phyloP scores from a whole-genome alignment of 371 early-diverging fungal genomes.

The Massospora cicadina region DNA sequence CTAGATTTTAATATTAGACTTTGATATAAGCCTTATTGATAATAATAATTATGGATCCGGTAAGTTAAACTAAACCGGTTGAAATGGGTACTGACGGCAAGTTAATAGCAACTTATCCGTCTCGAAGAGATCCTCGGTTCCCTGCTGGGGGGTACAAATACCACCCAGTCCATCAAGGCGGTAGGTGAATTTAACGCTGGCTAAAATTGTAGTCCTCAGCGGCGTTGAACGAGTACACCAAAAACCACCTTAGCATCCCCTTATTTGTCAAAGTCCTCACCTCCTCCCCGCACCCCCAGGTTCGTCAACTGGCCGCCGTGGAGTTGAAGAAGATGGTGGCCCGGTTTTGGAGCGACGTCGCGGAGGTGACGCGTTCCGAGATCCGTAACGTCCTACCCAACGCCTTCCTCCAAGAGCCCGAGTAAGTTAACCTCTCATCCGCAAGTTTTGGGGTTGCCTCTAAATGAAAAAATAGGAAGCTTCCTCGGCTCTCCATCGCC shows the following conservation, averaged over 20 bases:
- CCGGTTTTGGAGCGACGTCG: conserved; percentile 53
- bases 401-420: conserved; percentile 47
- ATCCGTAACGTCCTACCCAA: conserved; percentile 45
- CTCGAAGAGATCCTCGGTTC: background rate
- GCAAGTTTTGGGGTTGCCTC: no score
- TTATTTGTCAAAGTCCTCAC: background rate
- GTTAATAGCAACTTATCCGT: background rate
- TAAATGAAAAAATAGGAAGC: conserved; percentile 31
- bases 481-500: conserved; percentile 59
- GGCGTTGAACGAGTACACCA: background rate
- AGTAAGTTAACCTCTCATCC: no score
- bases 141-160: background rate
- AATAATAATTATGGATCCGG: no score
- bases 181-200: background rate
- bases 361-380: conserved; percentile 24
- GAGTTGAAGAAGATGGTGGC: conserved; percentile 66
- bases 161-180: background rate
- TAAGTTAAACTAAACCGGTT: no score
- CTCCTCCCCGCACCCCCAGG: conserved; percentile 15
- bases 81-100: no score
- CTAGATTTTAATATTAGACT: no score
- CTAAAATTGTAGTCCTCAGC: background rate
- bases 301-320: conserved; percentile 76
- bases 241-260: background rate
- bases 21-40: no score